phyloP scores from a whole-genome alignment of 441 rosid species.

The Breynia disticha region DNA sequence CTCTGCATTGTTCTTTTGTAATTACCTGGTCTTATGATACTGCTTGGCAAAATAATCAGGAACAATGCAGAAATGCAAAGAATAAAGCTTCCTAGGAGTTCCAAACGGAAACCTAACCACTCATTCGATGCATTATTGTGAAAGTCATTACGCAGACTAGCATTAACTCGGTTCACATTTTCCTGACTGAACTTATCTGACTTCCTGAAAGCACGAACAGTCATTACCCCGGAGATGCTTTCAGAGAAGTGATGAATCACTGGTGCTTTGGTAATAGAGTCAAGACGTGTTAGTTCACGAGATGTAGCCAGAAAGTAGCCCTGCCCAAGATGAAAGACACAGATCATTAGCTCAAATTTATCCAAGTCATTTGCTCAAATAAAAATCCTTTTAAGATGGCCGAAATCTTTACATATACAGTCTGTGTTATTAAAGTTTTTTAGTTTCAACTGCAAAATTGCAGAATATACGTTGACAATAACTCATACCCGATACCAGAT shows the following conservation, averaged over 20 bases:
- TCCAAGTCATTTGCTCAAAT: not conserved
- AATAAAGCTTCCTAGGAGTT: constrained; percentile 66
- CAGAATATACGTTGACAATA: not conserved
- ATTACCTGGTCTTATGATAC: constrained; percentile 77
- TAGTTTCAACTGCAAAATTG: not conserved
- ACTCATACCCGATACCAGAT: constrained; percentile 74
- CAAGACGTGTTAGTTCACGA: constrained; percentile 80
- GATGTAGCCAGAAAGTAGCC: constrained; percentile 77
- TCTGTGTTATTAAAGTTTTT: not conserved
- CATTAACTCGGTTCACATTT: constrained; percentile 62
- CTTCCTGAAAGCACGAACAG: constrained; percentile 63
- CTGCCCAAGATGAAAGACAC: constrained; percentile 25
- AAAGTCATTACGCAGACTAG: constrained; percentile 69
- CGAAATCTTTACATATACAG: too few relatives aligned
- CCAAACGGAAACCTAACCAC: constrained; percentile 94
- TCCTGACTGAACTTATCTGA: constrained; percentile 45
- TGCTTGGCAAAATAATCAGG: constrained; percentile 77
- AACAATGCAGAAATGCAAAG: constrained; percentile 77
- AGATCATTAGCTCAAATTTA: not conserved
- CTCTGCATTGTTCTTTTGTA: not conserved
- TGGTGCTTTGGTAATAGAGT: constrained; percentile 90
- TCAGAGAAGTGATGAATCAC: constrained; percentile 94
- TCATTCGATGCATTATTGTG: constrained; percentile 85
- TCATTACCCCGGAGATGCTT: constrained; percentile 85
- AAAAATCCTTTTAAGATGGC: too few relatives aligned